Base-by-base conservation (phyloP, 2,329 filamentous ascomycete genomes). In the Colletotrichum destructivum region DNA sequence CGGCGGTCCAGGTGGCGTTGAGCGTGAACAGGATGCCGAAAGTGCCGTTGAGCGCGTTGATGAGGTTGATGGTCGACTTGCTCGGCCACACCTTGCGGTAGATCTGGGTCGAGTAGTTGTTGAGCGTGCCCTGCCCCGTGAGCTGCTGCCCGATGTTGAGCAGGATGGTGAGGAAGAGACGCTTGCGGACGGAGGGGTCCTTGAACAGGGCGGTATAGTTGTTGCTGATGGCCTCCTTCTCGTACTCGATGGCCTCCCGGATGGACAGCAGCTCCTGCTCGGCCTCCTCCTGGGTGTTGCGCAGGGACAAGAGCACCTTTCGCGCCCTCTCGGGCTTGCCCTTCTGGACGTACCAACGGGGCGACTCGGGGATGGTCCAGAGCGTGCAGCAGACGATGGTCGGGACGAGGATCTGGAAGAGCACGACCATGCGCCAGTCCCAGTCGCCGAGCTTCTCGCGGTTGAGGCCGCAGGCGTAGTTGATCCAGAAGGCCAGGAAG, bases 371-470 rank as follows among this genome's bases (percentile, higher is more conserved):
- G 73, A 92, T 88, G 77, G 90, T 91, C 49, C 90, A 91, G 15
- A 93, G 83, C 31, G 91, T 85, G 3, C 80, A 73, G 26, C 92
- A 82, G 78, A 94, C 91, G 67, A 92, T 76, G 55, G 86, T 74
- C 0, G 92, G 92, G 18, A 93, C 86, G 16, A 93, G 79, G 57
- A 93, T 84, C 81, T 94, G 92, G 84, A 93, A 93, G 71, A 94
- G 89, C 72, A 93, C 88, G 12, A 93, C 89, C 84, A 92, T 88
- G 75, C 88, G 89, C 91, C 91, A 93, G 79, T 93, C 90, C 91
- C 91, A 93, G 75, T 93, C 84, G 51, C 91, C 91, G 3, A 93
- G 86, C 57, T 75, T 82, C 56, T 82, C 75, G 47, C 84, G 82
- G 79, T 92, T 82, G 76, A 89, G 84, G 35, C 85, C 85, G 78